phyloP scores from a whole-genome alignment of 495 filamentous ascomycete genomes.

The Bombardia bombarda region DNA sequence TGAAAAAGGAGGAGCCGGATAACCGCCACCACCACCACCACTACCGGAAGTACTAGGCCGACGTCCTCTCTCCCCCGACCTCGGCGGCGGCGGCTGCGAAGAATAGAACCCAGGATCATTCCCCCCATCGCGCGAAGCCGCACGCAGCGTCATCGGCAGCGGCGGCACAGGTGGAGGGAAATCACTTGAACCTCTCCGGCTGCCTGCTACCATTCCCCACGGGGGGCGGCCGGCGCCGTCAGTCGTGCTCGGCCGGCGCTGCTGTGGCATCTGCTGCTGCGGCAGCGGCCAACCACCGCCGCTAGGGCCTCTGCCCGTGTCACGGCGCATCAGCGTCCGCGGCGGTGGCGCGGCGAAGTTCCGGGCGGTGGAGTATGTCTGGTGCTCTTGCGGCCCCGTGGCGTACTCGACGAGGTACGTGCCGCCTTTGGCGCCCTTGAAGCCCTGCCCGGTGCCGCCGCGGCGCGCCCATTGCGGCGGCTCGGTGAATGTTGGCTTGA shows the following conservation, averaged over 20 bases:
- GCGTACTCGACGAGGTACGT: conserved; percentile 54
- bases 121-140: too few relatives aligned
- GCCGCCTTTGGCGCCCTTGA: conserved; percentile 53
- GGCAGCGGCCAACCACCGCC: not conserved
- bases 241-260: not conserved
- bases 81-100: too few relatives aligned
- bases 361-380: too few relatives aligned
- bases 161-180: conserved; percentile 1
- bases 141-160: not conserved
- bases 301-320: too few relatives aligned
- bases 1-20: too few relatives aligned
- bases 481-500: conserved; percentile 66
- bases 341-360: conserved; percentile 1
- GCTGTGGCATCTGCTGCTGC: not conserved
- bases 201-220: not conserved
- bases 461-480: conserved; percentile 61
- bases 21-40: too few relatives aligned
- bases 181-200: not conserved
- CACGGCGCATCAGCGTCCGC: not conserved
- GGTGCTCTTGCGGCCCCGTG: conserved; percentile 8
- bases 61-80: too few relatives aligned
- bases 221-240: conserved; percentile 1
- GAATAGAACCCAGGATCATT: too few relatives aligned
- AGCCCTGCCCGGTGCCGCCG: conserved; percentile 56
- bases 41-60: too few relatives aligned